Base-by-base conservation (phyloP, 2,329 filamentous ascomycete genomes). In the Periglandula ipomoeae region DNA sequence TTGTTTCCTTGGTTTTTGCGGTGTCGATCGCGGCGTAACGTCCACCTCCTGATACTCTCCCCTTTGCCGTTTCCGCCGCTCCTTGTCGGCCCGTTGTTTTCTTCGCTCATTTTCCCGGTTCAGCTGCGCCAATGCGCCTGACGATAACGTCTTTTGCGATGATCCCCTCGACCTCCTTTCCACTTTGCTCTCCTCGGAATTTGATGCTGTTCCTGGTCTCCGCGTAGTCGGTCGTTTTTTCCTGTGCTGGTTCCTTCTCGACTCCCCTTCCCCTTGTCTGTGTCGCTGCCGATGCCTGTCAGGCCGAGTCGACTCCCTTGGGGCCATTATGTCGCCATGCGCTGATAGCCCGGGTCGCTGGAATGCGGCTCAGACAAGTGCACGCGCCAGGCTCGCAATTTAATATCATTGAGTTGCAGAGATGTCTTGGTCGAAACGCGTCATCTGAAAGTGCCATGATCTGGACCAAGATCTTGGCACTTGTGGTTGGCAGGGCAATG, bases 81-180 rank as follows among this genome's bases (percentile, higher is more conserved):
- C 50, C 23, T 44, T 41, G 50, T 72, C 64, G 41, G 69, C 64
- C 46, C 72, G 71, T 35, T 70, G 71, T 53, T 79, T 75, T 23
- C 75, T 71, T 19, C 63, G 62, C 22, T 63, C 59, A 63, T 87
- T 83, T 47, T 78, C 67, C 44, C 78, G 72, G 56, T 88, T 76
- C 42, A 90, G 65, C 58, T 81, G 79, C 11, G 82, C 82, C 44
- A 90, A 65, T 5, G 84, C 81, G 56, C 80, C 77, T 3, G 67
- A 61, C 4, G 73, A 75, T 23, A 75, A 60, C 5, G 48, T 47
- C 39, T 61, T 51, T 19, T 59, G 58, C 2, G 50, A 52, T 3
- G 50, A 52, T 26, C 47, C 44, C 35, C 44, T 37, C 22, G 61
- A 57, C n/a, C 52, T 53, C 43, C 55, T 52, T 20, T 59, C 61